Evolutionary conservation across 2,329 filamentous ascomycete genomes (phyloP), one percentile per base, ranked within the genome.

Genomic region (Phialophora verrucosa): DNA sequence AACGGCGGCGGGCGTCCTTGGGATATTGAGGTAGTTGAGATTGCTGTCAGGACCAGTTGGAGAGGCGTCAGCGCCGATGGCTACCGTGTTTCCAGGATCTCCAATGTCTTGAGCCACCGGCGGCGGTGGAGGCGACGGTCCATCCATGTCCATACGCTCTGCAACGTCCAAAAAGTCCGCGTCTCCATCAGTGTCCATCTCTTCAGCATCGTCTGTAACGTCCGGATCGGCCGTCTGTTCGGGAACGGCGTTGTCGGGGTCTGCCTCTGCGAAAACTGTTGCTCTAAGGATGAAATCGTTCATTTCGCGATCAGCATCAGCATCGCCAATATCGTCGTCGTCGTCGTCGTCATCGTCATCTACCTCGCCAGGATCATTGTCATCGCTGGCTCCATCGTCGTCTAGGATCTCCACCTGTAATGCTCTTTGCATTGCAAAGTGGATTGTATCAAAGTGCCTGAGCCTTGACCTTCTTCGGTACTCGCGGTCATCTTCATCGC

Each of bases 81-180:
- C 62, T 32, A 67, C 59, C 23, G 44, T 65, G 32, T 54, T 56
- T 29, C 63, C 68, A 29, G 67, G 58, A n/a, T 64, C 61, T 23
- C 27, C 42, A 6, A 62, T 51, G 58, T 56, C 65, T 29, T 60
- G 57, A 23, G 58, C 29, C 50, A 62, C 84, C 27, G 88, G 88
- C 6, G 90, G 90, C 0, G 87, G 86, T 6, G 85, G 86, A 3
- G 86, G 84, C 54, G 88, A 87, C 53, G 88, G 85, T 76, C 93
- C 92, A 23, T 90, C 91, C 62, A 90, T 90, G 74, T 92, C 84
- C 17, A 92, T 92, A 32, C 91, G 90, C 77, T 95, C 91, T 70
- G 90, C 87, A 62, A 89, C 86, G 75, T 93, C 91, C 53, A 92
- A 81, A 31, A 89, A 88, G 69, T 91, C 88, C 32, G 91, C 89